Evolutionary conservation across 352 stramenopile species (phyloP).

Genomic region (Blastocystis sp.): DNA sequence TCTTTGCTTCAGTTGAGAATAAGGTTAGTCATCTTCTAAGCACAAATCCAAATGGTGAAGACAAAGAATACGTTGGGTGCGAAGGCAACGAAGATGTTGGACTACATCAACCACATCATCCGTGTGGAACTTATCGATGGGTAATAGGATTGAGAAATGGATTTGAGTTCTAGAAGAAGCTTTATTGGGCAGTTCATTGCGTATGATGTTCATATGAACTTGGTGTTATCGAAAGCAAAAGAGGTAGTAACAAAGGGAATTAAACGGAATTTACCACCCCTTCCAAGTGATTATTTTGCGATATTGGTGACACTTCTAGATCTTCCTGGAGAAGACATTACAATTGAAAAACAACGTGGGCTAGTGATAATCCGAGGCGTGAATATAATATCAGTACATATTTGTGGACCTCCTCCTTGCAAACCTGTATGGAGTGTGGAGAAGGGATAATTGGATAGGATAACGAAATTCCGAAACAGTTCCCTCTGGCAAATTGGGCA

Average conservation of each 20-base stretch:
- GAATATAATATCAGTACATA: constrained; percentile 44
- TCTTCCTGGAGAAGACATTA: constrained; percentile 57
- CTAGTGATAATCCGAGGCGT: constrained; percentile 44
- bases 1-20: too few relatives aligned
- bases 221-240: constrained; percentile 9
- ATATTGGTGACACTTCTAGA: neutral
- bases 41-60: constrained; percentile 3
- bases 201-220: constrained; percentile 53
- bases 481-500: constrained; percentile 2
- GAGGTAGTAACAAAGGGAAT: constrained; percentile 60
- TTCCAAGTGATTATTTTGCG: neutral
- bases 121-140: constrained; percentile 44
- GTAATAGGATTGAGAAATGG: neutral
- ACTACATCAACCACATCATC: constrained; percentile 62
- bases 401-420: constrained; percentile 45
- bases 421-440: neutral
- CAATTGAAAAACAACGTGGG: constrained; percentile 27
- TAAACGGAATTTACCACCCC: constrained; percentile 41
- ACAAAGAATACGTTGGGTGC: constrained; percentile 56
- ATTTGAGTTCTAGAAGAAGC: neutral
- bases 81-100: constrained; percentile 55
- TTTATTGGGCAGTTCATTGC: constrained; percentile 54
- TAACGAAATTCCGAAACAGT: constrained; percentile 58
- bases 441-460: neutral
- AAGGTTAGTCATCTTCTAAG: neutral